Evolutionary conservation across 306 rosid species (phyloP), one percentile per base, ranked within the genome.

Genomic region (Amphicarpaea edgeworthii): DNA sequence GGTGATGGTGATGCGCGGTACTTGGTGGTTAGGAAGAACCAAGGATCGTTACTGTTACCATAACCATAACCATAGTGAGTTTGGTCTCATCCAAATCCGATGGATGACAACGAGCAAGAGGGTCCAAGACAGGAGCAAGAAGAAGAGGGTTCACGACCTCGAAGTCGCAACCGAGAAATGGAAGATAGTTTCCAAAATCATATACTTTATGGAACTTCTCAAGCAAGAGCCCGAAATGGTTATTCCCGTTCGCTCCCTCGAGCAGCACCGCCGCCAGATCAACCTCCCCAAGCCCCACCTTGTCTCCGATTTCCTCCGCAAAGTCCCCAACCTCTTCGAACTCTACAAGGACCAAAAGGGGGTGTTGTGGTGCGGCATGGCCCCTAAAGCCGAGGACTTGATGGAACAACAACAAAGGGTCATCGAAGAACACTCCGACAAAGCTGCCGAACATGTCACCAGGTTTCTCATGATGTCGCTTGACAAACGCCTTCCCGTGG

Each of bases 261-360:
- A 83, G 2, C 88, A 84, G 49, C 84, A 85, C 64, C 73, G 96
- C 1, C 72, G 77, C 43, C 93, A 88, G 65, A 86, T 95, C 62
- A 89, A 83, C 68, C 91, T 92, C 24, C 97, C 97, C 1, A 94
- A 88, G 75, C 97, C 96, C 1, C 87, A 90, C 11, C 84, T 66
- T 20, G 59, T 90, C 81, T 87, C 97, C 3, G 95, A 93, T 71
- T 93, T 93, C 74, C 71, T 93, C 37, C 83, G 87, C 17, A 93
- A 93, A 67, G 83, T 84, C 0, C 96, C 95, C 0, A 87, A 87
- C 5, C 75, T 93, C 11, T 93, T 89, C 42, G 91, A 93, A 6
- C 65, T 90, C 4, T 87, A 86, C 71, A 83, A 85, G 82, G 94
- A 88, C 62, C 83, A 51, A 0, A 85, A 78, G 6, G 87, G 91